These are phyloP conservation scores for Tuber indicum DNA, from an alignment of 495 filamentous ascomycete species.

Conservation along the genomic window DNA sequence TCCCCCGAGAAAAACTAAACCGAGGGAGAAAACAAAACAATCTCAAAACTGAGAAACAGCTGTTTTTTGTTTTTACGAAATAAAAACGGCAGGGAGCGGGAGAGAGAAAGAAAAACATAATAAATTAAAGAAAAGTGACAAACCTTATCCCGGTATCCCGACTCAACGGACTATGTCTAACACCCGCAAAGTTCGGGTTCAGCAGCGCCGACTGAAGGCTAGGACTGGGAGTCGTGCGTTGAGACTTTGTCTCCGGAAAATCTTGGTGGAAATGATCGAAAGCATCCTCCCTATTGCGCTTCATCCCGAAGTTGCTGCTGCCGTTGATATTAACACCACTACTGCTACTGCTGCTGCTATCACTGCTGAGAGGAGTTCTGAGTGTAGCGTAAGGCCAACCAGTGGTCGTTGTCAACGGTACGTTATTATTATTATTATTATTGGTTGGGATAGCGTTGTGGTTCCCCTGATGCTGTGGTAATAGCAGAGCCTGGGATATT, in stretches of 20 bases:
- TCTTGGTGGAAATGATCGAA: conserved; percentile 8
- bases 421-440: not conserved
- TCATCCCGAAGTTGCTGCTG: conserved; percentile 24
- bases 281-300: conserved; percentile 32
- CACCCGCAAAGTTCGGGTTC: not conserved
- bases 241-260: conserved; percentile 29
- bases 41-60: not conserved
- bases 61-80: not conserved
- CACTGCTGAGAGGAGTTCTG: not conserved
- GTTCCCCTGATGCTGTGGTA: conserved; percentile 27
- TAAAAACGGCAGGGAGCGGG: not conserved
- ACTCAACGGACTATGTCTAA: not conserved
- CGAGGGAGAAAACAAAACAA: not conserved
- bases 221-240: conserved; percentile 31
- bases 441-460: not conserved
- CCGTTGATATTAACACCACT: conserved; percentile 26
- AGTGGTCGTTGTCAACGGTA: not conserved
- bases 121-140: not conserved
- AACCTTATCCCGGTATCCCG: not conserved
- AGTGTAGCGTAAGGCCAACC: not conserved
- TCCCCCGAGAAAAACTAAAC: not conserved
- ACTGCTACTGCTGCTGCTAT: conserved; percentile 16
- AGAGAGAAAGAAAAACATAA: not conserved
- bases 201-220: not conserved
- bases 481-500: not conserved